These are phyloP conservation scores for Phoenix dactylifera DNA, from an alignment of 176 grass and related monocot genomes.

Conservation along the genomic window DNA sequence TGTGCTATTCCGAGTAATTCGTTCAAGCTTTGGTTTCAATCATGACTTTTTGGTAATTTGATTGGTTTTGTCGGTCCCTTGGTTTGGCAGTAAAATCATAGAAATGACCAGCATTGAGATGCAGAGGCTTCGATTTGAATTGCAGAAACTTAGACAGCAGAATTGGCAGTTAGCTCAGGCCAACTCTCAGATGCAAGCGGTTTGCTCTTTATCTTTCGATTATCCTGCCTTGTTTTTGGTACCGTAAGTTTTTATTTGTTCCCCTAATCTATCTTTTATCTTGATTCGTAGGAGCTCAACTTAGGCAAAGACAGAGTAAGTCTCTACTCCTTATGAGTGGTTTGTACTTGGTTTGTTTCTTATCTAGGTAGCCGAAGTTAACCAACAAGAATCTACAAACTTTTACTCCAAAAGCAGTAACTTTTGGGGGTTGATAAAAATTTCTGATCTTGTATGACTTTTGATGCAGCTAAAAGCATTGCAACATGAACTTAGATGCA, in stretches of 20 bases:
- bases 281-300: constrained; percentile 40
- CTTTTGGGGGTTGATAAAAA: neutral
- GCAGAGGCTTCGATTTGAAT: constrained; percentile 28
- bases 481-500: constrained; percentile 46
- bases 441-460: constrained; percentile 1
- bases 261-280: neutral
- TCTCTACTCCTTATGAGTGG: neutral
- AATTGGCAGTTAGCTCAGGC: constrained; percentile 46
- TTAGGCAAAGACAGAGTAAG: constrained; percentile 40
- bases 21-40: too few relatives aligned
- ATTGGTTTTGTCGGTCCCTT: neutral
- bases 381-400: neutral
- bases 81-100: constrained; percentile 27
- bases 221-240: neutral
- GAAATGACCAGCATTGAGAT: constrained; percentile 28
- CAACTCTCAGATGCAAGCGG: constrained; percentile 31
- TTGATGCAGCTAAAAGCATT: constrained; percentile 32
- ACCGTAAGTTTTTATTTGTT: neutral
- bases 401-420: neutral
- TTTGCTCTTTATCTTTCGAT: constrained; percentile 14
- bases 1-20: neutral
- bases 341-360: neutral
- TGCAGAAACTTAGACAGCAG: constrained; percentile 3
- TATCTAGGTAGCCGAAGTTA: neutral
- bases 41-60: neutral